Evolutionary conservation across 768 basidiomycete species (phyloP), one percentile per base, ranked within the genome.

Genomic region (Royoungia palumana): DNA sequence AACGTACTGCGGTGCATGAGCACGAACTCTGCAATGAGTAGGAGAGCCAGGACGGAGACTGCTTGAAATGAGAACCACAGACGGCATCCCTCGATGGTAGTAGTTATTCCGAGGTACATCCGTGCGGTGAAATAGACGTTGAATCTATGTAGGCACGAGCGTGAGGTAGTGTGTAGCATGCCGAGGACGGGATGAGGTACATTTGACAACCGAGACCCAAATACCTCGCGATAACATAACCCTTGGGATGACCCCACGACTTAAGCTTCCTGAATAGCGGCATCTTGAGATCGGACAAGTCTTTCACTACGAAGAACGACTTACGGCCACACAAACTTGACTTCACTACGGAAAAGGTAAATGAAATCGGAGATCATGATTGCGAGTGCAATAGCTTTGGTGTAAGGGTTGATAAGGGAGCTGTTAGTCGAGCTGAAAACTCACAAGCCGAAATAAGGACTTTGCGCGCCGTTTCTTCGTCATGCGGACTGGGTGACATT

Each of bases 1-100:
- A n/a, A 52, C 62, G 28, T 49, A 63, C 62, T 32, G 21, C 49
- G 58, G 22, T 14, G 44, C 54, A 65, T 58, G 12, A 62, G 43
- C 10, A 57, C n/a, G 4, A 10, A 20, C 44, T 60, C 50, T 2
- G 45, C 58, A 14, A 39, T 35, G n/a, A 21, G 2, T 3, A 65
- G 44, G 11, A 64, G 44, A 14, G 39, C 6, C 37, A 65, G 60
- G 14, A 56, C 17, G 6, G 42, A n/a, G 8, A 17, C 0, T 3
- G 60, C 51, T 43, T 65, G 55, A 40, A 51, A 64, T 1, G 3
- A 5, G 20, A 49, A 56, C 63, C 63, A 64, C 6, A 40, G 1
- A 12, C 30, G 49, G 21, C 63, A 64, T 22, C 46, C 44, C 3
- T 20, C 2, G 7, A 47, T 36, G 0, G 55, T 25, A 3, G 52